Base-by-base conservation (phyloP, 371 early-diverging fungal species). In the Mucor lusitanicus region DNA sequence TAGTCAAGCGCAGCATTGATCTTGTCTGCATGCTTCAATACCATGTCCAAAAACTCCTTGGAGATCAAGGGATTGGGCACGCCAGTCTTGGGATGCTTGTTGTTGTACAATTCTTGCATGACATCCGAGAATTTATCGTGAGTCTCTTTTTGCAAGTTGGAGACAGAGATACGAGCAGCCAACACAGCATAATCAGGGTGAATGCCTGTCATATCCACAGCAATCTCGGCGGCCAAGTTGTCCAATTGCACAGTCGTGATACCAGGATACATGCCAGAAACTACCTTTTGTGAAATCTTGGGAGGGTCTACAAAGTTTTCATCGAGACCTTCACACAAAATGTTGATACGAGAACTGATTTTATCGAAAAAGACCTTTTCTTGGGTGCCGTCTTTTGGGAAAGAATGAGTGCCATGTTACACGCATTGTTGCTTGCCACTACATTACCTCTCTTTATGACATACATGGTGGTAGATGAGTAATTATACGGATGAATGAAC, bases 171-270 rank as follows among this genome's bases (percentile, higher is more conserved):
- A 56, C 97, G 89, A 23, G 97, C 94, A 44, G 97, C 97, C 15
- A 98, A 86, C 21, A 91, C 81, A 21, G 94, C 94, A 77, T 96
- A 98, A 77, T 98, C 95, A 5, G 97, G 96, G 77, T 97, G 96
- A 60, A 89, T 90, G n/a, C 94, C 93, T 6, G 94, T 95, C 87
- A 94, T 81, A 73, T 93, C 93, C 0, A 93, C 95, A 7, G 94
- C 91, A 3, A 94, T 95, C 77, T 94, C 95, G 46, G 95, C 95
- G 30, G 95, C 95, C 42, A 95, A 86, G 76, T 92, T 94, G 78
- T 95, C 95, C 63, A 95, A 83, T 74, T 94, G 94, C 12, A 90
- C 90, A 6, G 95, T 95, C 17, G 94, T 93, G 53, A 95, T 94
- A 67, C 95, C 95, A 74, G 92, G 92, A 82, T 95, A 95, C 65